phyloP scores from a whole-genome alignment of 2,329 filamentous ascomycete genomes.

The Cryphonectria radicalis region DNA sequence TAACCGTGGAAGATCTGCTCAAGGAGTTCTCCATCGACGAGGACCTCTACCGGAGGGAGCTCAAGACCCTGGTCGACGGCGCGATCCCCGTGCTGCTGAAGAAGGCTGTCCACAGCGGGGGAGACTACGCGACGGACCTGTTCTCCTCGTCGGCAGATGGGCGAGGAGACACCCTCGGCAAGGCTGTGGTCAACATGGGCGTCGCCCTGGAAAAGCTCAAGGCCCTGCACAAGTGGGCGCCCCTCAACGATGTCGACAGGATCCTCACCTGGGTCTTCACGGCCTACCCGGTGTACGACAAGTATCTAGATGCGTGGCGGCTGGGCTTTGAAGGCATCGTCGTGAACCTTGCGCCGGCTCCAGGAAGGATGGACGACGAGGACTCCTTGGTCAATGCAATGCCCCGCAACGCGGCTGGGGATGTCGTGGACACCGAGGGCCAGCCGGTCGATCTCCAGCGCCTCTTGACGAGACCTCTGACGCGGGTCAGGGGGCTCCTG shows the following conservation, averaged over 20 bases:
- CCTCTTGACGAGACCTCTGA: constrained; percentile 84
- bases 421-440: constrained; percentile 73
- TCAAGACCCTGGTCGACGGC: constrained; percentile 91
- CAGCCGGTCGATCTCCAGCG: constrained; percentile 94
- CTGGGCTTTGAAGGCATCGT: constrained; percentile 94
- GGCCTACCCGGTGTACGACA: constrained; percentile 77
- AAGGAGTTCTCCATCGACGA: constrained; percentile 83
- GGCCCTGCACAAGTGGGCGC: constrained; percentile 78
- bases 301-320: constrained; percentile 87
- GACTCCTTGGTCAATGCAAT: constrained; percentile 63
- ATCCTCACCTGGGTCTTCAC: constrained; percentile 82
- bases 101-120: constrained; percentile 76
- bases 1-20: constrained; percentile 76
- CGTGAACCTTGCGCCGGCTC: constrained; percentile 82
- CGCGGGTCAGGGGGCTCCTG: constrained; percentile 83
- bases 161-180: constrained; percentile 68
- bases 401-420: constrained; percentile 67
- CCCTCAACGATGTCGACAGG: constrained; percentile 70
- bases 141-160: constrained; percentile 62
- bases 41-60: constrained; percentile 82
- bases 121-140: constrained; percentile 66
- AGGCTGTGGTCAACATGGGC: constrained; percentile 93
- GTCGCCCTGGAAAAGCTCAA: constrained; percentile 84
- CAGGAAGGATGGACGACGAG: constrained; percentile 57
- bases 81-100: constrained; percentile 91